Conservation (phyloP, 345 rosid genomes). For the Aurinia saxatilis region DNA sequence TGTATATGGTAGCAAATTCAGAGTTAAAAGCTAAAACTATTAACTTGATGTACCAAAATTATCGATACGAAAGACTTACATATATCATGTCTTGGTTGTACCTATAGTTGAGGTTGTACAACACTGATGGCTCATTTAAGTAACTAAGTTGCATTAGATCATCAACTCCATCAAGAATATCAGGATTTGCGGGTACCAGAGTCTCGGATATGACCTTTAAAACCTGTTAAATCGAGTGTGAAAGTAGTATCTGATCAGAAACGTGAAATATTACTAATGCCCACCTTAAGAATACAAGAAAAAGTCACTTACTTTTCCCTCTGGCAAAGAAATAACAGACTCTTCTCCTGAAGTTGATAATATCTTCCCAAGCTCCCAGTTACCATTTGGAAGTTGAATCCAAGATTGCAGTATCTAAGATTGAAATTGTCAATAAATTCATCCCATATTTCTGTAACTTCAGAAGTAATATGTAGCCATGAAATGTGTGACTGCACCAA, state of each 20-base stretch:
- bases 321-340: constrained; percentile 59
- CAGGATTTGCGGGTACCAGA: constrained; percentile 89
- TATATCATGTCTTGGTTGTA: constrained; percentile 87
- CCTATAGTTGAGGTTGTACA: constrained; percentile 85
- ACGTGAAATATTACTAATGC: constrained; percentile 4
- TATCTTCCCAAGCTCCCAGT: constrained; percentile 83
- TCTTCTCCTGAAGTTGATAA: constrained; percentile 59
- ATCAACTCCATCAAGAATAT: constrained; percentile 95
- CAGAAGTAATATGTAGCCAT: background rate
- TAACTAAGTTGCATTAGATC: constrained; percentile 99
- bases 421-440: constrained; percentile 17
- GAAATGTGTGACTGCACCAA: background rate
- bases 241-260: constrained; percentile 7
- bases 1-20: background rate
- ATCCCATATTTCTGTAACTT: background rate
- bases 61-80: constrained; percentile 48
- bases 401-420: constrained; percentile 81
- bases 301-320: constrained; percentile 62
- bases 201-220: constrained; percentile 58
- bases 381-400: constrained; percentile 76
- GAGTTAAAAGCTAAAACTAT: constrained; percentile 8
- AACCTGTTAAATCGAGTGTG: constrained; percentile 36
- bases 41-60: background rate
- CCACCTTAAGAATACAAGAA: constrained; percentile 11
- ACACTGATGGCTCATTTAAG: constrained; percentile 92